A percentile compares a stretch with the other conserved stretches of the same genome.
These are phyloP conservation scores for Leersia perrieri DNA, from an alignment of 176 grass and related monocot species.

Conservation along the genomic window DNA sequence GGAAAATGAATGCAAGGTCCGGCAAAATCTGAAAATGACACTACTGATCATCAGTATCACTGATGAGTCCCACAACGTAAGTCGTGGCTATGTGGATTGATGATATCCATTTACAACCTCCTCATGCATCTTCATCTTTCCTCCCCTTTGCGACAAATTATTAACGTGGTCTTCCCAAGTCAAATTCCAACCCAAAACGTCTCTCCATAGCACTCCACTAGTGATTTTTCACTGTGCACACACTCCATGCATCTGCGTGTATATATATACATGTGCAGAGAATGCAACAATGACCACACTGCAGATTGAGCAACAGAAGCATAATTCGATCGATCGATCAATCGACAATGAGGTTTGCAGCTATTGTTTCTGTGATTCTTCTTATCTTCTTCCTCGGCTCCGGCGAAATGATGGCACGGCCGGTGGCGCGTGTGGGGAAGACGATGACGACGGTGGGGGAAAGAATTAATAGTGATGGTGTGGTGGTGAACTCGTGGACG, in stretches of 20 bases:
- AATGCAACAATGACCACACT: not conserved
- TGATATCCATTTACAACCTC: not conserved
- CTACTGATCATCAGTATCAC: not conserved
- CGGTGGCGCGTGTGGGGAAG: not conserved
- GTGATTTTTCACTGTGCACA: not conserved
- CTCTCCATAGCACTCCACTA: not conserved
- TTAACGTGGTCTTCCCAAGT: not conserved
- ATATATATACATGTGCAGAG: not conserved
- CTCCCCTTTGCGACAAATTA: not conserved
- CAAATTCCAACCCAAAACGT: constrained; percentile 30
- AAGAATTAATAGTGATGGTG: not conserved
- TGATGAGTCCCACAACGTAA: not conserved
- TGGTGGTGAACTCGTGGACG: not conserved
- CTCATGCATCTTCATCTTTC: not conserved
- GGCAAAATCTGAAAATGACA: not conserved
- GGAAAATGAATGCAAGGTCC: not conserved
- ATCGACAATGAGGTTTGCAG: not conserved
- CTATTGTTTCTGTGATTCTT: not conserved
- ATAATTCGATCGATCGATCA: not conserved
- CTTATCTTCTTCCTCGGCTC: constrained; percentile 16
- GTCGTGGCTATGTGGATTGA: not conserved
- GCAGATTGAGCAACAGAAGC: not conserved
- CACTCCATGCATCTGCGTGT: not conserved
- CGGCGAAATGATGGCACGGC: not conserved
- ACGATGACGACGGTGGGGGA: not conserved